phyloP scores from a whole-genome alignment of 371 early-diverging fungal species.

The Cokeromyces recurvatus region DNA sequence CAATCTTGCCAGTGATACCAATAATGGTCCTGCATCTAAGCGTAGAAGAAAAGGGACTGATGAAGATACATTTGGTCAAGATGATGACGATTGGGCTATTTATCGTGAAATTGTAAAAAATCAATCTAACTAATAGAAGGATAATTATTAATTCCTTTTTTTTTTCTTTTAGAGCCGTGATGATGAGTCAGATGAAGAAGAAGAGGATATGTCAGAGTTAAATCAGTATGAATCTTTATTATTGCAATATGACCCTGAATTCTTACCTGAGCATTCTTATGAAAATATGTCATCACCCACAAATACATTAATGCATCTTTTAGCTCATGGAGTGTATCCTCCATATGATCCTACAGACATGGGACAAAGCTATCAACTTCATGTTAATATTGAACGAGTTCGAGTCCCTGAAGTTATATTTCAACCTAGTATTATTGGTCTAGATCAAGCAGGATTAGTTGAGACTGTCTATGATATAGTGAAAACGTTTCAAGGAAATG shows the following conservation, averaged over 20 bases:
- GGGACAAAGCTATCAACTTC: slow-evolving; percentile 71
- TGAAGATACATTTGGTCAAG: slow-evolving; percentile 91
- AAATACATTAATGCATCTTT: slow-evolving; percentile 45
- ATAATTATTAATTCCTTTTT: background rate
- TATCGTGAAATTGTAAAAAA: slow-evolving; percentile 83
- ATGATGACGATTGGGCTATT: slow-evolving; percentile 90
- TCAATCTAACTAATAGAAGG: too few species aligned
- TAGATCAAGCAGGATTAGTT: slow-evolving; percentile 83
- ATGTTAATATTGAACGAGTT: slow-evolving; percentile 84
- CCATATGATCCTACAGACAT: slow-evolving; percentile 64
- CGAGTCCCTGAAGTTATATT: slow-evolving; percentile 86
- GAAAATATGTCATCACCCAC: slow-evolving; percentile 44
- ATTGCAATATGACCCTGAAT: slow-evolving; percentile 69
- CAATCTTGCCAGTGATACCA: slow-evolving; percentile 63
- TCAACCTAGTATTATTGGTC: slow-evolving; percentile 80
- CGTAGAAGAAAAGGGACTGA: slow-evolving; percentile 56
- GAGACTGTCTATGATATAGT: slow-evolving; percentile 73
- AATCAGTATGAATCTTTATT: slow-evolving; percentile 69
- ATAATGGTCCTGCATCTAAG: slow-evolving; percentile 33
- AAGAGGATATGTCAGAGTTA: slow-evolving; percentile 63
- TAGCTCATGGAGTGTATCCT: slow-evolving; percentile 53
- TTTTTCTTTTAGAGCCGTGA: slow-evolving; percentile 59
- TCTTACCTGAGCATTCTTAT: slow-evolving; percentile 50
- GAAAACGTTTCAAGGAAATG: slow-evolving; percentile 48
- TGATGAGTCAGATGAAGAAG: slow-evolving; percentile 83